Base-by-base conservation (phyloP, 2,329 filamentous ascomycete genomes). In the Lachnellula arida region DNA sequence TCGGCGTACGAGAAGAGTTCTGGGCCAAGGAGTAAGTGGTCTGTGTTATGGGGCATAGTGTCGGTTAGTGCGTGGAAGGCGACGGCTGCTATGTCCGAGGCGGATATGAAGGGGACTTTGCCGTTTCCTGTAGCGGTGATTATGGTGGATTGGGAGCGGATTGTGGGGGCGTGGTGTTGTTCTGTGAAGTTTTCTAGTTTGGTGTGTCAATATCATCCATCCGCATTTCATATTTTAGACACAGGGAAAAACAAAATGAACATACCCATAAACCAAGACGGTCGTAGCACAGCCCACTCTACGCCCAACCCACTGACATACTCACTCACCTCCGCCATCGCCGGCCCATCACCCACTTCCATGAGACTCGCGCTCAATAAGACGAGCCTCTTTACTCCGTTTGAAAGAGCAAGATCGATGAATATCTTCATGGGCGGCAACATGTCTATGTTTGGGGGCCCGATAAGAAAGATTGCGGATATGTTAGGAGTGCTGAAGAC, bases 211-310 rank as follows among this genome's bases (percentile, higher is more conserved):
- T 44, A 49, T 5, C 14, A 22, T 4, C 14, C 39, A 46, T 7
- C 3, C 25, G 5, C 17, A 53, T 44, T 17, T 46, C 12, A 17
- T 5, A 14, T 22, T 47, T 28, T 28, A 28, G 9, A 28, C 9
- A 50, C 40, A 19, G 44, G 44, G 46, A 25, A 43, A 46, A 50
- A 14, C 14, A 25, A 12, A 35, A 17, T 8, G 49, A 15, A 64
- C 67, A 56, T 65, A 75, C 74, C 68, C 67, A 76, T 76, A 55
- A 80, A 80, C 75, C 76, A 81, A 15, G 72, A 75, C 4, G 77
- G 75, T 55, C 75, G 63, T 60, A 80, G 55, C 7, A 76, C 71
- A 5, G 70, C 70, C 69, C 73, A 79, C 51, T 75, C 74, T 1
- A 75, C 61, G 15, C 70, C 67, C 2, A 74, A 67, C 62, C 72